Evolutionary conservation across 495 filamentous ascomycete genomes (phyloP), one percentile per base, ranked within the genome.

Genomic region (Penicillium steckii): DNA sequence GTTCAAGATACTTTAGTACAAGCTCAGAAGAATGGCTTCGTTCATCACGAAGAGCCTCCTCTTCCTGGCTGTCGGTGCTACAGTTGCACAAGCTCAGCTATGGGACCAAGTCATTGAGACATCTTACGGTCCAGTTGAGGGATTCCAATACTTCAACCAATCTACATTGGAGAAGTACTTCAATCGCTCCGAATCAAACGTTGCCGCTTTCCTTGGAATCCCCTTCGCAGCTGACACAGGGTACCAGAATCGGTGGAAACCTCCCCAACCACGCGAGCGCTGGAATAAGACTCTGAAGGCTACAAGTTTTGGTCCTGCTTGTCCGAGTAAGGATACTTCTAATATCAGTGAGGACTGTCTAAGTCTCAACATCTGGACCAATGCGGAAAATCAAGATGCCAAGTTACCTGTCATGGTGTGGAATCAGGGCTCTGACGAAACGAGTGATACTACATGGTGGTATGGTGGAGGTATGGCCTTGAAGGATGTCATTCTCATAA

Each of bases 401-500:
- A 69, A 62, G 52, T 62, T 66, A 2, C 66, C 60, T 12, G 60
- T 66, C 9, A 55, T 68, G 52, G 50, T 66, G 9, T 68, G 59
- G 60, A 67, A 65, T 52, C 55, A 64, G 55, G 53, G 68, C 38
- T 59, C 55, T 44, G 65, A 59, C 43, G 66, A 66, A 33, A 68
- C 62, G 4, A 61, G 58, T 32, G 33, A 60, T 18, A 30, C 56
- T 18, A 22, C 48, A 19, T 58, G 58, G 57, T 65, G 52, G 48
- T 63, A 66, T 13, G 65, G 65, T 29, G 65, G 62, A 32, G 65
- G 65, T 22, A 54, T 68, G 50, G 62, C 65, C 2, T 18, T 59
- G 41, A 68, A 70, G 46, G 62, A 63, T 51, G 77, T 89, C 46
- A 72, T 90, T 15, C 66, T 87, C 40, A 79, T 91, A 12, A 84